Percentiles rank a stretch among this genome's conserved stretches.
phyloP scores from a whole-genome alignment of 495 filamentous ascomycete genomes.

The Aspergillus funiculosus region DNA sequence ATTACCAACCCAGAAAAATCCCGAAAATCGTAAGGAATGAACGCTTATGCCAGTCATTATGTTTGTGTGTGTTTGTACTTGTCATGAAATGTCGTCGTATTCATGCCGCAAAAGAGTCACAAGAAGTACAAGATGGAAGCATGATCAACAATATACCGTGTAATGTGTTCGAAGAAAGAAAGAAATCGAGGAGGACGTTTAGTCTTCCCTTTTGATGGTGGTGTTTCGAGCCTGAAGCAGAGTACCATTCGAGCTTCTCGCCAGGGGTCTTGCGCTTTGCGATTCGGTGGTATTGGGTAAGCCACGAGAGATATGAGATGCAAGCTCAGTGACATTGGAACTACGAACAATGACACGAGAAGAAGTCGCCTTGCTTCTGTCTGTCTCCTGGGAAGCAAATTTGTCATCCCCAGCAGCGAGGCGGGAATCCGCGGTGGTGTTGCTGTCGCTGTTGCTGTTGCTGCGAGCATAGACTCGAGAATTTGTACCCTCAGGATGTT shows the following conservation, averaged over 20 bases:
- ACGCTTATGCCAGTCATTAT: no score
- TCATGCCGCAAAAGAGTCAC: no score
- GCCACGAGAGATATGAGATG: slow-evolving; percentile 7
- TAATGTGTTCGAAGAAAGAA: neutral
- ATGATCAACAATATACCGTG: neutral
- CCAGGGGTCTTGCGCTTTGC: neutral
- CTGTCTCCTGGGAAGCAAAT: neutral
- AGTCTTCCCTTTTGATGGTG: neutral
- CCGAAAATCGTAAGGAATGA: neutral
- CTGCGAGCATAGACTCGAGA: no score
- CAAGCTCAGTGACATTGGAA: slow-evolving; percentile 10
- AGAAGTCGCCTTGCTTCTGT: slow-evolving; percentile 3
- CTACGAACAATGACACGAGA: slow-evolving; percentile 5
- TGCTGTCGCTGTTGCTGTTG: no score
- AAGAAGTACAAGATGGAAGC: neutral
- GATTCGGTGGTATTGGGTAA: slow-evolving; percentile 12
- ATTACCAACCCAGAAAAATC: slow-evolving; percentile 4
- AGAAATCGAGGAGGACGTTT: neutral
- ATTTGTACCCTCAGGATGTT: no score
- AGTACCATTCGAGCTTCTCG: slow-evolving; percentile 11
- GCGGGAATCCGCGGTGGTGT: no score
- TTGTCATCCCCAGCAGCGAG: neutral
- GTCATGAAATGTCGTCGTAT: no score
- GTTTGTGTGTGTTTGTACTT: no score
- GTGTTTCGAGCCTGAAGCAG: slow-evolving; percentile 1